A percentile compares a stretch with the other conserved stretches of the same genome.
phyloP scores from a whole-genome alignment of 345 rosid species.

The Combretum micranthum region DNA sequence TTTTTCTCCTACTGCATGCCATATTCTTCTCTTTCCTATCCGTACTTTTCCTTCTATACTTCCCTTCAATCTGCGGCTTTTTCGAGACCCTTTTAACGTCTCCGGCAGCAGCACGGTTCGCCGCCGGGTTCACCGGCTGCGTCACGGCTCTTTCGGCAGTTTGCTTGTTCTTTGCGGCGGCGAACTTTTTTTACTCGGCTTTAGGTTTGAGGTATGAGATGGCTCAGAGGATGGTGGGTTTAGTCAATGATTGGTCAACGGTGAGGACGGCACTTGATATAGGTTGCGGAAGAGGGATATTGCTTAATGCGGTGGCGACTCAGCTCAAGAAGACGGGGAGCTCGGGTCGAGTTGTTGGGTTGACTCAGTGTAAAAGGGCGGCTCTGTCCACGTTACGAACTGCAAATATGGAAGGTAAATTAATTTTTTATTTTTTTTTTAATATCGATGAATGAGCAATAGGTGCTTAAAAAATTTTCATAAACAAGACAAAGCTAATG shows the following conservation, averaged over 20 bases:
- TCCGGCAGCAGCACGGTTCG: slow-evolving; percentile 53
- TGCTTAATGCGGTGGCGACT: slow-evolving; percentile 85
- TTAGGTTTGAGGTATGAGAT: slow-evolving; percentile 67
- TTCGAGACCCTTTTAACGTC: slow-evolving; percentile 33
- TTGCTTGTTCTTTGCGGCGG: slow-evolving; percentile 73
- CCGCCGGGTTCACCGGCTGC: slow-evolving; percentile 71
- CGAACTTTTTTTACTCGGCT: slow-evolving; percentile 77
- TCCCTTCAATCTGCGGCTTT: slow-evolving; percentile 47
- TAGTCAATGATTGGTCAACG: slow-evolving; percentile 78
- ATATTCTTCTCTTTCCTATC: slow-evolving; percentile 62
- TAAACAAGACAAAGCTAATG: no score
- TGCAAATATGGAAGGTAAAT: slow-evolving; percentile 74
- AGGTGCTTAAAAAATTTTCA: no score
- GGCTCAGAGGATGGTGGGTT: slow-evolving; percentile 88
- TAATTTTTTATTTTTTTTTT: no score
- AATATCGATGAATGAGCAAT: no score
- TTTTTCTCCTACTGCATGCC: slow-evolving; percentile 63
- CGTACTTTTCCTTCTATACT: slow-evolving; percentile 56
- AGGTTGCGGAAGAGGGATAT: slow-evolving; percentile 91
- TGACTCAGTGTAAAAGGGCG: slow-evolving; percentile 70
- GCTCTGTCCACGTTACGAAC: slow-evolving; percentile 86
- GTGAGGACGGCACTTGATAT: slow-evolving; percentile 86
- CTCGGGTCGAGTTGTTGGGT: slow-evolving; percentile 90
- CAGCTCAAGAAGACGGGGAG: slow-evolving; percentile 94
- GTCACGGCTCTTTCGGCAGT: slow-evolving; percentile 66